Evolutionary conservation across 225 moss, liverwort and hornwort genomes (phyloP).

Genomic region (Climacium dendroides): DNA sequence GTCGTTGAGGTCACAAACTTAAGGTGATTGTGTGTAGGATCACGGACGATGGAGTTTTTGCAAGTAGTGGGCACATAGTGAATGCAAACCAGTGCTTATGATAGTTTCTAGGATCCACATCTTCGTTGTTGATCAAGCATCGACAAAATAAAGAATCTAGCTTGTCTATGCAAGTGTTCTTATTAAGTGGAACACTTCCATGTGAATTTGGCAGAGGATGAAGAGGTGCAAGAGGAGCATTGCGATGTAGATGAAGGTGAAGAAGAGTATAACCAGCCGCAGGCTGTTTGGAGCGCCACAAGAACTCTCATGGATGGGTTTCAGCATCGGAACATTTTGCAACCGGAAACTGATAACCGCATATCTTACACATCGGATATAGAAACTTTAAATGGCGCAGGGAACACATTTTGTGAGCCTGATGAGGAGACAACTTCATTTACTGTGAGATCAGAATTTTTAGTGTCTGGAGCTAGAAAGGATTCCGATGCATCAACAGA

Average conservation of each 20-base stretch:
- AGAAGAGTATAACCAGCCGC: slow-evolving; percentile 12
- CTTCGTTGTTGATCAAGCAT: neutral
- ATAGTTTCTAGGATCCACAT: neutral
- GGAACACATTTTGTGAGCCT: neutral
- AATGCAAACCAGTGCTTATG: neutral
- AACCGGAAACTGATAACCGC: slow-evolving; percentile 3
- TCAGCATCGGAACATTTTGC: neutral
- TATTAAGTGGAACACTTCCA: neutral
- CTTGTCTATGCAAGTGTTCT: neutral
- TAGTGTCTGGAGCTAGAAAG: slow-evolving; percentile 12
- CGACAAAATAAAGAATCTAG: neutral
- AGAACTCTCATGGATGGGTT: slow-evolving; percentile 24
- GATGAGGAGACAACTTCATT: slow-evolving; percentile 3
- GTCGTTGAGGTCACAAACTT: neutral
- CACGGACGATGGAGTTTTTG: neutral
- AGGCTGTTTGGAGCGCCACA: slow-evolving; percentile 17
- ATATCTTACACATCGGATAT: neutral
- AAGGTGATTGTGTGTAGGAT: neutral
- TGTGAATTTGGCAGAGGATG: slow-evolving; percentile 15
- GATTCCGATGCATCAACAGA: slow-evolving; percentile 4
- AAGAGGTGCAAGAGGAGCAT: slow-evolving; percentile 17
- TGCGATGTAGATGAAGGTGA: neutral
- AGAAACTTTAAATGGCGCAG: neutral
- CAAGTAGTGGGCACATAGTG: neutral
- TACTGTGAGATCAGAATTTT: neutral